Conservation (phyloP, 257 asterid species). For the Jasminum sambac region DNA sequence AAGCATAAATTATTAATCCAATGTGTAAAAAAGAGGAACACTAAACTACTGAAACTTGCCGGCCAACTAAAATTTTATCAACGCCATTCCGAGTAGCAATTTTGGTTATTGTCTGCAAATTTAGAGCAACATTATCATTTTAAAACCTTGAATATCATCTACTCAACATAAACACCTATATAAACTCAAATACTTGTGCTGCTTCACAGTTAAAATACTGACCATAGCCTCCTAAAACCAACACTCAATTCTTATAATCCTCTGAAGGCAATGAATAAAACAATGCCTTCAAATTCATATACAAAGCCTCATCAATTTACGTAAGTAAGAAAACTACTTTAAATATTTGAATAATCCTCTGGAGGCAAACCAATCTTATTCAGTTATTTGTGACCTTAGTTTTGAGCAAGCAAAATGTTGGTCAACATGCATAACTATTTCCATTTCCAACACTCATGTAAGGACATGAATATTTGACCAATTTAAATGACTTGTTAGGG, state of each 20-base stretch:
- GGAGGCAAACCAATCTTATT: no score
- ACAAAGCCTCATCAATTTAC: conserved; percentile 18
- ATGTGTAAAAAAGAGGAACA: neutral
- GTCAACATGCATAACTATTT: no score
- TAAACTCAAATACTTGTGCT: conserved; percentile 63
- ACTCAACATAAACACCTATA: neutral
- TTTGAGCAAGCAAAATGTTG: no score
- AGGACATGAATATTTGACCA: no score
- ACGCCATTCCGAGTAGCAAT: conserved; percentile 94
- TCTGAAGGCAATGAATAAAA: conserved; percentile 81
- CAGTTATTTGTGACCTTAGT: no score
- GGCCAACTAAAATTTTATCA: conserved; percentile 84
- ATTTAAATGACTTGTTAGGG: no score
- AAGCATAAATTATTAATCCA: conserved; percentile 7
- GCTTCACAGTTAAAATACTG: conserved; percentile 89
- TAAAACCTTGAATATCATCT: neutral
- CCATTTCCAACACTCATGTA: no score
- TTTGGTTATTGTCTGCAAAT: conserved; percentile 72
- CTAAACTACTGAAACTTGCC: conserved; percentile 44
- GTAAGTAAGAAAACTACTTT: no score
- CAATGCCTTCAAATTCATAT: conserved; percentile 57
- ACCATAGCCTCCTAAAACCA: conserved; percentile 97
- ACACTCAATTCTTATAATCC: conserved; percentile 72
- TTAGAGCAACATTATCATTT: conserved; percentile 28
- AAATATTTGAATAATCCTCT: no score